Evolutionary conservation across 2,329 filamentous ascomycete genomes (phyloP), one percentile per base, ranked within the genome.

Genomic region (Pseudogymnoascus verrucosus): DNA sequence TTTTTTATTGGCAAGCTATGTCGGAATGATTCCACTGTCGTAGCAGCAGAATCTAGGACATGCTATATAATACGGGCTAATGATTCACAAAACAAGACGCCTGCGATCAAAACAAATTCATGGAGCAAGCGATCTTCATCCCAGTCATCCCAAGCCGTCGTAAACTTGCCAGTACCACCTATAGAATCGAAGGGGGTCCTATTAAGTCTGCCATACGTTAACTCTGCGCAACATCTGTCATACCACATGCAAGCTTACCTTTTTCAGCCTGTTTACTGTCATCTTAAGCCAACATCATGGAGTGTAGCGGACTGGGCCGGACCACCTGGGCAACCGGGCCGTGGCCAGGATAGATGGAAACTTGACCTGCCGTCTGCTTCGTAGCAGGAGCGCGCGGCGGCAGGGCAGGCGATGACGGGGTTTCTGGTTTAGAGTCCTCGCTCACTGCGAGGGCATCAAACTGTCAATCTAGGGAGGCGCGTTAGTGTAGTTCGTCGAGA

Each of bases 381-480:
- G 71, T 71, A 65, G 70, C 77, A 72, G 75, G 69, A 74, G 74
- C 74, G 75, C 76, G 73, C 73, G 76, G 75, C 75, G 75, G 71
- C 74, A 74, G 73, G 71, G 70, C 73, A 69, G 74, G 73, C 74
- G 70, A 73, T 75, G 75, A 77, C 70, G 73, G 70, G 69, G 73
- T 77, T 79, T 78, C 83, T 85, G 84, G 89, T 88, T 83, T 82
- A 82, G 82, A 82, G 86, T 89, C 92, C 93, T 96, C 93, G 91
- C 87, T 83, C 77, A 80, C 76, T 78, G 88, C 90, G 90, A 93
- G 90, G 90, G 84, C 83, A 82, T 90, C 86, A 86, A 87, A 85
- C 84, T 88, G 89, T 93, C 90, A 93, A 95, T 96, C 87, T 89
- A 70, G 34, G 65, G 28, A 14, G 10, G 60, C 40, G 26, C 12